Conservation (phyloP, 1,139 yeast genomes). For the Geotrichum phurueaensis region DNA sequence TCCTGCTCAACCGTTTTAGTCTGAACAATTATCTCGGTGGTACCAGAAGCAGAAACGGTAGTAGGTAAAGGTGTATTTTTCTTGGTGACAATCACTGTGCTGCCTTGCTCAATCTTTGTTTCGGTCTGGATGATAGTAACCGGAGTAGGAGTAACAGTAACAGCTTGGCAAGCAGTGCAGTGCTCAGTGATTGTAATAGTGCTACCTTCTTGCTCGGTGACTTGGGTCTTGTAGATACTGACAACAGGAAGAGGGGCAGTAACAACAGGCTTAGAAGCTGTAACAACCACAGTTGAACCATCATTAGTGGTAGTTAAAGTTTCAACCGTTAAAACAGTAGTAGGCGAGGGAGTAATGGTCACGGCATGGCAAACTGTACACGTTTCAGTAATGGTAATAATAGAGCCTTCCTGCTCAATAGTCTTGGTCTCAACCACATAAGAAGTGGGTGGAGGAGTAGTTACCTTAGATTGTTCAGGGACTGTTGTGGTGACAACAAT, state of each 20-base stretch:
- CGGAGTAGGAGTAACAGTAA: not conserved
- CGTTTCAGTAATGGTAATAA: slow-evolving; percentile 6
- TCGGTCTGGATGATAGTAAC: not conserved
- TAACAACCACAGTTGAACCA: not conserved
- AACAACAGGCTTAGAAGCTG: slow-evolving; percentile 3
- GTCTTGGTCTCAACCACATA: slow-evolving; percentile 12
- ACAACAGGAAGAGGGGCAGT: not conserved
- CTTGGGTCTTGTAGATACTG: slow-evolving; percentile 1
- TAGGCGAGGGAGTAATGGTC: not conserved
- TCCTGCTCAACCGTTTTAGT: slow-evolving; percentile 1
- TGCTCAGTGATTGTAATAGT: slow-evolving; percentile 4
- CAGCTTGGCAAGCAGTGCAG: slow-evolving; percentile 10
- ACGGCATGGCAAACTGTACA: slow-evolving; percentile 11
- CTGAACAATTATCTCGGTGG: slow-evolving; percentile 1
- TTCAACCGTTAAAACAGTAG: not conserved
- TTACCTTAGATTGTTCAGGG: not conserved
- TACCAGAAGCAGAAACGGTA: not conserved
- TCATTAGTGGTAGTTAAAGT: not conserved
- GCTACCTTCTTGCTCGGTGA: slow-evolving; percentile 6
- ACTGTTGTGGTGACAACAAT: not conserved
- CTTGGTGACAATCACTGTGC: not conserved
- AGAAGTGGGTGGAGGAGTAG: slow-evolving; percentile 5
- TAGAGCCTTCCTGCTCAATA: slow-evolving; percentile 2
- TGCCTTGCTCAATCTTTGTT: not conserved
- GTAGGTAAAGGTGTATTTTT: not conserved